phyloP scores from a whole-genome alignment of 208 protist genomes.

The Wallacemonas sp. region DNA sequence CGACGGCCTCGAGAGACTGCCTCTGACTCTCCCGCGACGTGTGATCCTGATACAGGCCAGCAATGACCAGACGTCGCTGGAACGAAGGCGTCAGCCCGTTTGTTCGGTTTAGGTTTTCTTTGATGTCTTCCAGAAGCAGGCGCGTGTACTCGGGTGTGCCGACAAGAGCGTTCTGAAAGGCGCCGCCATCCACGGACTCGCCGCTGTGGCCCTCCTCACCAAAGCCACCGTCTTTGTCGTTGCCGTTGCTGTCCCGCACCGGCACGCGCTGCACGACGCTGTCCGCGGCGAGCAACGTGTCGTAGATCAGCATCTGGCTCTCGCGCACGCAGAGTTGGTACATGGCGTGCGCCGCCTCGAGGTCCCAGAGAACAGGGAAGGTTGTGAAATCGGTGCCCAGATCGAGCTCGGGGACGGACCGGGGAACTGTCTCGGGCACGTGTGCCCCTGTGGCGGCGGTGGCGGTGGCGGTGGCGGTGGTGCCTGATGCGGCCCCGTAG shows the following conservation, averaged over 20 bases:
- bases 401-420: constrained; percentile 17
- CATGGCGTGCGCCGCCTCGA: constrained; percentile 41
- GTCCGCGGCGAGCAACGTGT: constrained; percentile 33
- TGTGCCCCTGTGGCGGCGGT: background rate
- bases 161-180: constrained; percentile 10
- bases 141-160: constrained; percentile 9
- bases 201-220: background rate
- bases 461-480: background rate
- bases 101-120: background rate
- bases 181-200: background rate
- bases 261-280: constrained; percentile 4
- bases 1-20: background rate
- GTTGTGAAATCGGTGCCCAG: constrained; percentile 56
- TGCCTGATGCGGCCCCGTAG: background rate
- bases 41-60: background rate
- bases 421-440: background rate
- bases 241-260: background rate
- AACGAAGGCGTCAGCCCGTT: background rate
- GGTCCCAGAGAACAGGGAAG: constrained; percentile 47
- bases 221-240: background rate
- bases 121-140: background rate
- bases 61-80: constrained; percentile 1
- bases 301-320: constrained; percentile 33
- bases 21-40: background rate
- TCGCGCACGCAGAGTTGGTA: constrained; percentile 42